Evolutionary conservation across 2,329 filamentous ascomycete species (phyloP).

Genomic region (Aspergillus brunneoviolaceus): DNA sequence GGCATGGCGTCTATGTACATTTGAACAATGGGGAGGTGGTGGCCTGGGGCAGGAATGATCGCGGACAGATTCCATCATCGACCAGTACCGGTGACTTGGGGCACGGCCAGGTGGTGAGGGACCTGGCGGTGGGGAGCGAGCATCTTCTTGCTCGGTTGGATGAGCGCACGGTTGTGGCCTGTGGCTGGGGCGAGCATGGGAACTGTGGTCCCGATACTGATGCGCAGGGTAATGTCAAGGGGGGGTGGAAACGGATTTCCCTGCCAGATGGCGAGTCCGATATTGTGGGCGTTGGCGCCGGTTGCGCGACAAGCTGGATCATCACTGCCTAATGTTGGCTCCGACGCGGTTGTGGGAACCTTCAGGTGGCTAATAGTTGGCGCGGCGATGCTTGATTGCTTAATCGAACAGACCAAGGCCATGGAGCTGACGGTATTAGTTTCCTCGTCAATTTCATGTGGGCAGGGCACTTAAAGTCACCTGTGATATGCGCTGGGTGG

Average conservation of each 20-base stretch:
- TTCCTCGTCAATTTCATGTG: neutral
- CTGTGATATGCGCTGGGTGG: conserved; percentile 52
- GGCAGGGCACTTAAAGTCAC: conserved; percentile 27
- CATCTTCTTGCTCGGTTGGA: conserved; percentile 74
- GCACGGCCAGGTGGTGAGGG: conserved; percentile 41
- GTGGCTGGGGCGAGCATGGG: conserved; percentile 98
- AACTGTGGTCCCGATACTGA: conserved; percentile 77
- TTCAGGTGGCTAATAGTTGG: neutral
- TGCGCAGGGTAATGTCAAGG: conserved; percentile 65
- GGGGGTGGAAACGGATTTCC: conserved; percentile 66
- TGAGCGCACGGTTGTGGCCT: conserved; percentile 69
- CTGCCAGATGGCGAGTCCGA: conserved; percentile 53
- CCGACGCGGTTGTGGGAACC: neutral
- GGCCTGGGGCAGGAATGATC: conserved; percentile 82
- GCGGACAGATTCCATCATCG: conserved; percentile 75
- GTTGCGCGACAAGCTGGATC: conserved; percentile 87
- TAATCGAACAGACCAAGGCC: conserved; percentile 47
- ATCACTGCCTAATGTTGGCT: conserved; percentile 26
- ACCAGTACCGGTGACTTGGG: conserved; percentile 51
- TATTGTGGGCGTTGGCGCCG: conserved; percentile 69
- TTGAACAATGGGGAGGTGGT: conserved; percentile 58
- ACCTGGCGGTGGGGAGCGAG: conserved; percentile 83
- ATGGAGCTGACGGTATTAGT: conserved; percentile 34
- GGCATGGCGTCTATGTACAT: conserved; percentile 77
- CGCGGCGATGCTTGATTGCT: conserved; percentile 8